Evolutionary conservation across 1,284 basidiomycete species (phyloP).

Genomic region (Trametes sp.): DNA sequence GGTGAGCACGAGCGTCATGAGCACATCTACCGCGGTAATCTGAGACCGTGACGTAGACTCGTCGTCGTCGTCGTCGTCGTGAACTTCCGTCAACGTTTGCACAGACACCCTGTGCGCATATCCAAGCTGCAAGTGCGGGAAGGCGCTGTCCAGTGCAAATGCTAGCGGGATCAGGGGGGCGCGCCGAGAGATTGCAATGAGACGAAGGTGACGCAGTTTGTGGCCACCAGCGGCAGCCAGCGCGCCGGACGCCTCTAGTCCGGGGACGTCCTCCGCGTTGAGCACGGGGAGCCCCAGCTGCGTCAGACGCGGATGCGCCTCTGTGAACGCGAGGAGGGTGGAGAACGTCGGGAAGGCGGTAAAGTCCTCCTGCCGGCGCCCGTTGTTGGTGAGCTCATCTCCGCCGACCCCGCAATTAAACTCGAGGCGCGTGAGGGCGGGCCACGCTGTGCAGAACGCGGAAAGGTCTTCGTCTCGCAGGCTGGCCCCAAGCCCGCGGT

Average conservation of each 20-base stretch:
- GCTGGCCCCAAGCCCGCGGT: background rate
- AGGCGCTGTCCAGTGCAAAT: background rate
- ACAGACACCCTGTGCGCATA: too few species aligned
- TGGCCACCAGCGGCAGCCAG: background rate
- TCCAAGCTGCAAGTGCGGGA: background rate
- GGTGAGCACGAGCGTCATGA: background rate
- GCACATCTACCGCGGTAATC: background rate
- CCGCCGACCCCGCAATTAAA: background rate
- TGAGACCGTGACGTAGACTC: background rate
- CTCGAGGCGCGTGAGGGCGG: constrained; percentile 1
- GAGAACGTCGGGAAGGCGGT: background rate
- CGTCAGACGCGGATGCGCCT: background rate
- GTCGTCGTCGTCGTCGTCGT: too few species aligned
- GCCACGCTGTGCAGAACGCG: background rate
- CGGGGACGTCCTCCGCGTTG: background rate
- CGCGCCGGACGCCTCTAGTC: background rate
- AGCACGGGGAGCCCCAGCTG: background rate
- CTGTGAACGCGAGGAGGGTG: constrained; percentile 1
- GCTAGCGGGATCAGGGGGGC: background rate
- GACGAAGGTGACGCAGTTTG: background rate
- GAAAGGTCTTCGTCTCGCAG: background rate
- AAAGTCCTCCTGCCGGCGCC: background rate
- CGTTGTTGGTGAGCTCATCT: background rate
- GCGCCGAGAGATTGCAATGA: background rate
- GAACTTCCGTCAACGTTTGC: too few species aligned